Conservation (phyloP, 768 basidiomycete species). For the Lactarius deliciosus region DNA sequence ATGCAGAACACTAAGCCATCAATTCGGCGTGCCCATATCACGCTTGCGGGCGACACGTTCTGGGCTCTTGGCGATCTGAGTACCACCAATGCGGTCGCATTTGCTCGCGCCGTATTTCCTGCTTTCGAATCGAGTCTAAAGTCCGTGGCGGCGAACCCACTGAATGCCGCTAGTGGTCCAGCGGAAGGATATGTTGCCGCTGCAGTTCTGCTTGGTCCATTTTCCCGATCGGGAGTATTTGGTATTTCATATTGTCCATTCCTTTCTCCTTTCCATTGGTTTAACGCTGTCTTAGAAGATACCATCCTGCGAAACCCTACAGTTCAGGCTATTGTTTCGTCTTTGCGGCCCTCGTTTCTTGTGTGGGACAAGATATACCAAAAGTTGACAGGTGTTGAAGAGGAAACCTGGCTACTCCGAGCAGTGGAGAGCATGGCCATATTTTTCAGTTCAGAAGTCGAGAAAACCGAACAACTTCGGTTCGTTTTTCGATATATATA, state of each 20-base stretch:
- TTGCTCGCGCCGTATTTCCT: slow-evolving; percentile 56
- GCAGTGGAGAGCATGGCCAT: slow-evolving; percentile 53
- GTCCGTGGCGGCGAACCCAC: slow-evolving; percentile 56
- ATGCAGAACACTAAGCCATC: slow-evolving; percentile 66
- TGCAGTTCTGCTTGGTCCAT: slow-evolving; percentile 63
- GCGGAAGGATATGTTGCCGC: slow-evolving; percentile 82
- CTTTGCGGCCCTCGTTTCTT: slow-evolving; percentile 80
- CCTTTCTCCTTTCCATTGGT: slow-evolving; percentile 18
- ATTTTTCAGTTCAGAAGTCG: slow-evolving; percentile 50
- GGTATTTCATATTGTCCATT: slow-evolving; percentile 43
- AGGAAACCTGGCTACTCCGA: slow-evolving; percentile 75
- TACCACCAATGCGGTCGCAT: slow-evolving; percentile 45
- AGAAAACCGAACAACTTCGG: slow-evolving; percentile 57
- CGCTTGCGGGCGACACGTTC: slow-evolving; percentile 59
- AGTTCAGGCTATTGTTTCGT: slow-evolving; percentile 46
- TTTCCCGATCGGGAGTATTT: slow-evolving; percentile 50
- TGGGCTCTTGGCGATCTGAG: slow-evolving; percentile 45
- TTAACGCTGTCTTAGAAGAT: slow-evolving; percentile 42
- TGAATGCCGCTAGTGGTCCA: slow-evolving; percentile 62
- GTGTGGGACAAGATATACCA: slow-evolving; percentile 86
- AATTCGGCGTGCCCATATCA: slow-evolving; percentile 60
- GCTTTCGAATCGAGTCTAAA: slow-evolving; percentile 73
- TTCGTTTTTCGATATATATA: slow-evolving; percentile 35
- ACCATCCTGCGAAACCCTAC: slow-evolving; percentile 48
- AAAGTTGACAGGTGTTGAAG: slow-evolving; percentile 58